Base-by-base conservation (phyloP, 179 eudicot genomes). In the Corrigiola litoralis region DNA sequence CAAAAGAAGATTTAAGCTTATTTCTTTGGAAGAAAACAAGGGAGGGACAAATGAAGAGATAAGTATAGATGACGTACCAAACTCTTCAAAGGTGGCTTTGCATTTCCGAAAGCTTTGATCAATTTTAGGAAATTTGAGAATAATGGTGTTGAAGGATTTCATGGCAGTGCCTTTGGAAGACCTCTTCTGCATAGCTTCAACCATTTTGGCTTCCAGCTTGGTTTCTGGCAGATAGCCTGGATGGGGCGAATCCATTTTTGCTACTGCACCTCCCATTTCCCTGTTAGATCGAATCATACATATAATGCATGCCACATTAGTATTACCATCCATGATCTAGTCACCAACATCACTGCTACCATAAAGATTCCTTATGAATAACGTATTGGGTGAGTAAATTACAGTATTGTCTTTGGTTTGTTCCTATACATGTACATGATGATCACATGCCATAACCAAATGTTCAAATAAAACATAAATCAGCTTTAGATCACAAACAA, bases 91-190 rank as follows among this genome's bases (percentile, higher is more conserved):
- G 42, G 67, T 84, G 28, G 79, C 76, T 78, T 74, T 81, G 89
- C 90, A 90, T 65, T 92, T 90, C 65, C 87, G 78, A 61, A 92
- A 86, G 75, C 89, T 87, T 76, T 70, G 72, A 66, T 87, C 98
- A 56, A 92, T 92, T 72, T 90, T 92, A 29, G 96, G 98, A 48
- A 92, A 92, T 52, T 90, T 90, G 59, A 90, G 80, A 66, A 92
- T 87, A 47, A 92, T 78, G 75, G 77, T 79, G 69, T 92, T 83
- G 67, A 92, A 85, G 51, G 98, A 85, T 66, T 75, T 92, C 66
- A 83, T 70, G 27, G 82, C 62, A 67, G 80, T 85, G 78, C 95
- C 96, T 73, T 77, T 49, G 48, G 72, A 57, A 67, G 79, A 95
- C 75, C 95, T 81, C 67, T 79, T 83, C 63, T 70, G 81, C 87